These are phyloP conservation scores for Aspergillus nanangensis DNA, from an alignment of 495 filamentous ascomycete species.

Conservation along the genomic window DNA sequence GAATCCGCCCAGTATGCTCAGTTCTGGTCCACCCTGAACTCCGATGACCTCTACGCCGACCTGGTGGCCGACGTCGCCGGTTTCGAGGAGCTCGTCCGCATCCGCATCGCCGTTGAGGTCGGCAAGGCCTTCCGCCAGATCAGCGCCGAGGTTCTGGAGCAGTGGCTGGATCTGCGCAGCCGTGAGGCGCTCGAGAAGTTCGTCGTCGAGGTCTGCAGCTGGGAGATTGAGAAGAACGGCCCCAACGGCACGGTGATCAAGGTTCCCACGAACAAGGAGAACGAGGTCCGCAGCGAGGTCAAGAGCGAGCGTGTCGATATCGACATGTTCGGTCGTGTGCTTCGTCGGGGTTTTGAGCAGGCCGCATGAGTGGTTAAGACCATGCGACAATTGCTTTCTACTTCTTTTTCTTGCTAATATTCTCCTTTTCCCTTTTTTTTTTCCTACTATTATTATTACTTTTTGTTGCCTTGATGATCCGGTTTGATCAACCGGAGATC, in stretches of 20 bases:
- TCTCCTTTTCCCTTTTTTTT: conserved; percentile 8
- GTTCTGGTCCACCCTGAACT: conserved; percentile 93
- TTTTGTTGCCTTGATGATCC: conserved; percentile 1
- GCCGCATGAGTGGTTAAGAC: conserved; percentile 49
- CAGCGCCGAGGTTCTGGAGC: conserved; percentile 67
- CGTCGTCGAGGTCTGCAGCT: conserved; percentile 77
- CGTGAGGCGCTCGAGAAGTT: conserved; percentile 72
- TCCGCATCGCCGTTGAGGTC: conserved; percentile 85
- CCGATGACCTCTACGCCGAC: conserved; percentile 94
- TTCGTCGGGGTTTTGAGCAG: conserved; percentile 88
- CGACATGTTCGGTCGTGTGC: conserved; percentile 80
- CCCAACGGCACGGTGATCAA: conserved; percentile 52
- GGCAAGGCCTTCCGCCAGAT: conserved; percentile 86
- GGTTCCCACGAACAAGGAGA: conserved; percentile 92
- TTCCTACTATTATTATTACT: not conserved
- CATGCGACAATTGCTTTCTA: conserved; percentile 1
- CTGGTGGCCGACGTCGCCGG: conserved; percentile 88
- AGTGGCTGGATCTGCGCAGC: conserved; percentile 77
- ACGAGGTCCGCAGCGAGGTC: conserved; percentile 94
- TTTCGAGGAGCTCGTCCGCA: conserved; percentile 94
- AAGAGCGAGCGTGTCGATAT: conserved; percentile 83
- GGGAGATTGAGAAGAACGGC: conserved; percentile 59
- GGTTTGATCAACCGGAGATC: conserved; percentile 4
- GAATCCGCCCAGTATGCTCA: conserved; percentile 77
- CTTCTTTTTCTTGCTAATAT: conserved; percentile 14